These are phyloP conservation scores for Syncephalastrum monosporum DNA, from an alignment of 371 early-diverging fungal species.

Conservation along the genomic window DNA sequence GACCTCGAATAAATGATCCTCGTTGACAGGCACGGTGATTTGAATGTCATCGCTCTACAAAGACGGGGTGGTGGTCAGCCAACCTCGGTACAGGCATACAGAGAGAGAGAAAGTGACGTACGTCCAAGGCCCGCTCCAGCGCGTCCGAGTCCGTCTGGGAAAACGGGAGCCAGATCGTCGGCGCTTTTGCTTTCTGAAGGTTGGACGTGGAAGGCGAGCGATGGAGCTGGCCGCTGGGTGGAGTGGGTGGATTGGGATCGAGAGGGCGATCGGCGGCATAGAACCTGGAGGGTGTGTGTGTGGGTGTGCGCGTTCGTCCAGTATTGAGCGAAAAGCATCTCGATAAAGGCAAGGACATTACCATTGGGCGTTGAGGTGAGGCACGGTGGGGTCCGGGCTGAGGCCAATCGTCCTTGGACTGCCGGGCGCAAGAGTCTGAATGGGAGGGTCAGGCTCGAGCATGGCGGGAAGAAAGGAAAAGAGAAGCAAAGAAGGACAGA, in stretches of 20 bases:
- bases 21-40: slow-evolving; percentile 57
- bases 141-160: slow-evolving; percentile 59
- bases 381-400: slow-evolving; percentile 17
- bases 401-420: slow-evolving; percentile 14
- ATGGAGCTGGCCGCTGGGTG: too few relatives aligned
- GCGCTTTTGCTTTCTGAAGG: slow-evolving; percentile 17
- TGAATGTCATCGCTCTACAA: slow-evolving; percentile 32
- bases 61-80: background rate
- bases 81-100: background rate
- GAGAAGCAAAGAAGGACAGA: too few relatives aligned
- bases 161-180: slow-evolving; percentile 60
- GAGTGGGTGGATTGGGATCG: background rate
- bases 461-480: too few relatives aligned
- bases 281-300: slow-evolving; percentile 9
- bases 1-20: slow-evolving; percentile 80
- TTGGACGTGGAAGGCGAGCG: background rate
- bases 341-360: background rate
- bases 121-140: slow-evolving; percentile 56
- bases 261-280: slow-evolving; percentile 17
- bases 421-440: slow-evolving; percentile 4
- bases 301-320: background rate
- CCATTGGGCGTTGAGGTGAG: slow-evolving; percentile 15
- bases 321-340: background rate
- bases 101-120: slow-evolving; percentile 8
- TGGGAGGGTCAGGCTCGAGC: too few relatives aligned